A percentile compares a stretch with the other conserved stretches of the same genome.
These are phyloP conservation scores for Dictyostelium brefeldianum DNA, from an alignment of 78 protist species.

Conservation along the genomic window DNA sequence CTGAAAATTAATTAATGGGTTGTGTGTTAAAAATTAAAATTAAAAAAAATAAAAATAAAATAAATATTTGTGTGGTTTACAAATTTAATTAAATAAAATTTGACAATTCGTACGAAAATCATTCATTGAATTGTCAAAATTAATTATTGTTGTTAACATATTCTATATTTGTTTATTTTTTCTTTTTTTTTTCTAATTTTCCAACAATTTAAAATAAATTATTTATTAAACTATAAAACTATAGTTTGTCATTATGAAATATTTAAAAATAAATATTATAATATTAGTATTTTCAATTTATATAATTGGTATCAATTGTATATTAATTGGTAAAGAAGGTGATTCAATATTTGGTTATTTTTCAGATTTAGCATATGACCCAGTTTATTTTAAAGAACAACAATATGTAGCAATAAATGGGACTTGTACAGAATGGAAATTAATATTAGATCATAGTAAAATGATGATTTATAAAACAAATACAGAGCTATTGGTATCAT, in stretches of 20 bases:
- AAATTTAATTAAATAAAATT: too few species aligned
- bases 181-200: too few species aligned
- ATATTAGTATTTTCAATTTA: too few species aligned
- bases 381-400: not conserved
- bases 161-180: too few species aligned
- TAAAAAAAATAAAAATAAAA: not conserved
- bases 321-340: constrained; percentile 5
- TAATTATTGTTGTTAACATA: too few species aligned
- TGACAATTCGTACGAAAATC: too few species aligned
- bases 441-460: not conserved
- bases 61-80: not conserved
- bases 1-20: too few species aligned
- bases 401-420: not conserved
- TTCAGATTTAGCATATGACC: constrained; percentile 28
- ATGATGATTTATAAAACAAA: constrained; percentile 4
- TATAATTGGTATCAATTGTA: not conserved
- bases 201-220: too few species aligned
- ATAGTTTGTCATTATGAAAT: too few species aligned
- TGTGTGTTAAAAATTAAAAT: not conserved
- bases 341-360: constrained; percentile 27
- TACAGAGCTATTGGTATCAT: not conserved
- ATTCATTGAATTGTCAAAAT: too few species aligned
- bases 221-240: too few species aligned
- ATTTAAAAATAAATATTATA: too few species aligned
- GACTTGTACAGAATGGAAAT: constrained; percentile 1